Base-by-base conservation (phyloP, 305 asterid species). In the Fraxinus dipetala region DNA sequence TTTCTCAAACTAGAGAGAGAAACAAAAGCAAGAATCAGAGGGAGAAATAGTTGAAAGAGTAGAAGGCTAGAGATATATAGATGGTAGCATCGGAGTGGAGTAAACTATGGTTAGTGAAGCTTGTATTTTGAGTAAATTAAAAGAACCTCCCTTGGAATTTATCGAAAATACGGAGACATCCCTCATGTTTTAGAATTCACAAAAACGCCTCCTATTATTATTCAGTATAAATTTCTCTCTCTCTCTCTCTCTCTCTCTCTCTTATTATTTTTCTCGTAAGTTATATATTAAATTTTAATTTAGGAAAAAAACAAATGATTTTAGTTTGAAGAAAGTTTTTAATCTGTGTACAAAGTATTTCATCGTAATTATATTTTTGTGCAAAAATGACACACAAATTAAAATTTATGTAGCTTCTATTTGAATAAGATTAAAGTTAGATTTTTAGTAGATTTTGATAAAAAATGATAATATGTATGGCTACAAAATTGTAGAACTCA, bases 51-150 rank as follows among this genome's bases (percentile, higher is more conserved):
- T 26, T 5, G 82, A 77, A 56, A 73, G 13, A 16, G 54, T 69
- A n/a, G 77, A 75, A 1, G 67, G 26, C 34, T 84, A 74, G 78
- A 63, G 63, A 61, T 77, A 82, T 81, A 84, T 85, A 83, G 76
- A 34, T 72, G 67, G 85, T 36, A 18, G 22, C n/a, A 13, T 14
- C 6, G 63, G 63, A 54, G 63, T 54, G 75, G 13, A 69, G 38
- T 69, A 11, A 69, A 69, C 75, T 30, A 69, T 69, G 75, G 75
- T 69, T 24, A 63, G 72, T 24, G 72, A 8, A 26, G 63, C 63
- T 24, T 63, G 13, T 9, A 63, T 8, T 63, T 63, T 63, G 34
- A 24, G 31, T 5, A 54, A 54, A 54, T 54, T 51, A 5, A 51
- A 51, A 48, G 20, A 48, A 14, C 56, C 56, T 45, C 56, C 56